Conservation (phyloP, 768 basidiomycete species). For the Tephrocybe rancida region DNA sequence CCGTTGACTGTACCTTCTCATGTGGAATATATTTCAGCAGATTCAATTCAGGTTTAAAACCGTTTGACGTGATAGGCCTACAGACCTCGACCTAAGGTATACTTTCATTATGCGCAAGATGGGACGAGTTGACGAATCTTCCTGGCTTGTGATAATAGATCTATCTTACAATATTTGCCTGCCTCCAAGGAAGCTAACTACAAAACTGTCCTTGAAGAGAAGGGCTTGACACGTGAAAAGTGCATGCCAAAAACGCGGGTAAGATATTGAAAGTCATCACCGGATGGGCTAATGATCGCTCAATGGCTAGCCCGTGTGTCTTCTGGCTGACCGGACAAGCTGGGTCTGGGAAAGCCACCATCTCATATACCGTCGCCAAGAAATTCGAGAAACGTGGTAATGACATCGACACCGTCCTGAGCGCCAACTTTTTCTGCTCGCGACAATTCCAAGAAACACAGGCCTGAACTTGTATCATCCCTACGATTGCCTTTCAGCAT, state of each 20-base stretch:
- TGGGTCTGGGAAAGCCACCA: slow-evolving; percentile 23
- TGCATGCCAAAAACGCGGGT: slow-evolving; percentile 29
- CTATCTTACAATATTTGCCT: background rate
- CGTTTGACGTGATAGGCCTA: too few relatives aligned
- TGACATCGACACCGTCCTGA: slow-evolving; percentile 16
- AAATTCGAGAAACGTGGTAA: slow-evolving; percentile 13
- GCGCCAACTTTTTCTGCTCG: slow-evolving; percentile 29
- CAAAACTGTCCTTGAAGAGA: background rate
- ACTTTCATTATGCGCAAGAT: too few relatives aligned
- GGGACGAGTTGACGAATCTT: too few relatives aligned
- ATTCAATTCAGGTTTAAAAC: too few relatives aligned
- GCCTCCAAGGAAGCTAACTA: background rate
- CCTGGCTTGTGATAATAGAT: too few relatives aligned
- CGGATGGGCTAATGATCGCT: slow-evolving; percentile 25
- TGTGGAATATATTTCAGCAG: too few relatives aligned
- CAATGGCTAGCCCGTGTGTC: slow-evolving; percentile 13
- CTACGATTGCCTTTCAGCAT: slow-evolving; percentile 26
- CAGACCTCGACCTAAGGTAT: too few relatives aligned
- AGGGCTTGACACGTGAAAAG: background rate
- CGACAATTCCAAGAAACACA: slow-evolving; percentile 24
- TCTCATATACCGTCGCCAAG: slow-evolving; percentile 26
- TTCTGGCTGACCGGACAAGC: slow-evolving; percentile 8
- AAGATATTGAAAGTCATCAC: slow-evolving; percentile 20
- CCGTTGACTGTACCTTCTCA: too few relatives aligned
- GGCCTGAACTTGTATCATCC: slow-evolving; percentile 17